Percentiles rank a stretch among this genome's conserved stretches.
Evolutionary conservation across 495 filamentous ascomycete species (phyloP).

Genomic region (Tuber microsphaerosporum): DNA sequence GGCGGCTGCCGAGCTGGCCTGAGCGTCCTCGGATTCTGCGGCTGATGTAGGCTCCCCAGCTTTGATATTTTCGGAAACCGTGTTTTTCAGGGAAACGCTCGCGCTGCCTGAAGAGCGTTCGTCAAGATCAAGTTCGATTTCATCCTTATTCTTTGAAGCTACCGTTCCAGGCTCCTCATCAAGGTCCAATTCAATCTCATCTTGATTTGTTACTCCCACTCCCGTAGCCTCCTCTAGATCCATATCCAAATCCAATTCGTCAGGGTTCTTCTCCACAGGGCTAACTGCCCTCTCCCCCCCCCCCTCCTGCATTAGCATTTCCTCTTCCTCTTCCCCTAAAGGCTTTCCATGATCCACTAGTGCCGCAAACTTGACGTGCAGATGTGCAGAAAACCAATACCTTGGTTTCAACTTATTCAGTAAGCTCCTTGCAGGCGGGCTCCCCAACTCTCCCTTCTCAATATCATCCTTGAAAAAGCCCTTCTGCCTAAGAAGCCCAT

Average conservation of each 20-base stretch:
- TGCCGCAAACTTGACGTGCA: conserved; percentile 80
- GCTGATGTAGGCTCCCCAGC: conserved; percentile 63
- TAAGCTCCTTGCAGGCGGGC: conserved; percentile 64
- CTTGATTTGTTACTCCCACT: conserved; percentile 43
- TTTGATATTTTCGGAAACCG: conserved; percentile 54
- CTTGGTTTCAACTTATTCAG: conserved; percentile 71
- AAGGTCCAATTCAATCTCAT: conserved; percentile 42
- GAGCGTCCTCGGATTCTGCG: conserved; percentile 41
- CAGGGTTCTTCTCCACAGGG: conserved; percentile 20
- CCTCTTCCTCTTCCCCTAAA: conserved; percentile 39
- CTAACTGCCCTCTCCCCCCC: neutral
- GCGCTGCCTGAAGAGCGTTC: conserved; percentile 43
- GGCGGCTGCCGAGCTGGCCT: conserved; percentile 41
- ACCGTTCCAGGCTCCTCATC: conserved; percentile 13
- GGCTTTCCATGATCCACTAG: conserved; percentile 52
- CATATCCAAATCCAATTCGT: conserved; percentile 35
- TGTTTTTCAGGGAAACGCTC: conserved; percentile 19
- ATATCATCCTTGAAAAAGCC: conserved; percentile 67
- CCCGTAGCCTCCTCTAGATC: conserved; percentile 14
- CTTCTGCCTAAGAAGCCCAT: conserved; percentile 61
- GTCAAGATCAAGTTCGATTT: conserved; percentile 54
- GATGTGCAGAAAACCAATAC: conserved; percentile 90
- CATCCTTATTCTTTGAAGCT: conserved; percentile 45
- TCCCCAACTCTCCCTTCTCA: conserved; percentile 64
- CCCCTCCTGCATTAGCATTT: neutral